Evolutionary conservation across 805 yeast species (phyloP).

Genomic region (Candida yuanshanica): DNA sequence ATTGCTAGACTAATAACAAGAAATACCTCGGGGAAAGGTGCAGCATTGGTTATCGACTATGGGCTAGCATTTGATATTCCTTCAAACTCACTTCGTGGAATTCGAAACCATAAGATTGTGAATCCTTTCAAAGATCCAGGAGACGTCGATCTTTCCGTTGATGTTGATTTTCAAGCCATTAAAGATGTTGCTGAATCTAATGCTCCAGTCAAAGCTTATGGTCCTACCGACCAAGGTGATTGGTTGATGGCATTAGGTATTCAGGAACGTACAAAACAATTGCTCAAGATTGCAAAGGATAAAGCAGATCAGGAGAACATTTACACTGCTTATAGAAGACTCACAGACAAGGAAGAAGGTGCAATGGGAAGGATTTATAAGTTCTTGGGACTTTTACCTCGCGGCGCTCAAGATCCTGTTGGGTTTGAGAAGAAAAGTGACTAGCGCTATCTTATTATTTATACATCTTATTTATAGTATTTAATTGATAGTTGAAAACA

Average conservation of each 20-base stretch:
- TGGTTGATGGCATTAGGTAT: constrained; percentile 75
- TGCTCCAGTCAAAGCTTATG: constrained; percentile 32
- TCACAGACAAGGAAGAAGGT: constrained; percentile 53
- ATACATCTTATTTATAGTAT: not conserved
- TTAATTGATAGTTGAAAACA: no score
- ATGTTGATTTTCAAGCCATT: constrained; percentile 72
- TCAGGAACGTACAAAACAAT: constrained; percentile 59
- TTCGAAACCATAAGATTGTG: constrained; percentile 64
- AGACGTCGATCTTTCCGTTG: constrained; percentile 73
- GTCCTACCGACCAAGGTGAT: constrained; percentile 72
- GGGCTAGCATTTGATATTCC: constrained; percentile 64
- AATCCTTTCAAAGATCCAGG: constrained; percentile 76
- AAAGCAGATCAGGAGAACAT: constrained; percentile 46
- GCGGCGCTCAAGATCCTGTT: not conserved
- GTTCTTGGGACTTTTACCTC: constrained; percentile 38
- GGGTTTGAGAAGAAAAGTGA: not conserved
- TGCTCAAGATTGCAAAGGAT: constrained; percentile 37
- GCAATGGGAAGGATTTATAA: constrained; percentile 78
- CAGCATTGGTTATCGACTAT: constrained; percentile 71
- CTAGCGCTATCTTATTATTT: not conserved
- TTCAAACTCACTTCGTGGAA: constrained; percentile 67
- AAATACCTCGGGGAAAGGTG: constrained; percentile 42
- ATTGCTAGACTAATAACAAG: constrained; percentile 39
- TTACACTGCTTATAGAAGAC: constrained; percentile 50
- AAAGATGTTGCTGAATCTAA: constrained; percentile 22